These are phyloP conservation scores for Flaveria linearis DNA, from an alignment of 129 eudicot species.

Conservation along the genomic window DNA sequence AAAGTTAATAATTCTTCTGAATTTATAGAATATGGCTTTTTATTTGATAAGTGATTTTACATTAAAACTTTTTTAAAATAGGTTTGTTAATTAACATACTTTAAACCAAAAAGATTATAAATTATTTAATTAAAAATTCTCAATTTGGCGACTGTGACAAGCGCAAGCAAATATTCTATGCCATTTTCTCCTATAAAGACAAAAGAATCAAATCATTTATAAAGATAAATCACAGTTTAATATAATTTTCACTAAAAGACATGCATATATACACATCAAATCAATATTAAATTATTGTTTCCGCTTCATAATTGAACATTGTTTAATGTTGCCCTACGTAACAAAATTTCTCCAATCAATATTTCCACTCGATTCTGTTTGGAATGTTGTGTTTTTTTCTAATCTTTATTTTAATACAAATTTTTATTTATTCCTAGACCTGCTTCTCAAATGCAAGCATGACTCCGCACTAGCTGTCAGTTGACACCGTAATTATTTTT, in stretches of 20 bases:
- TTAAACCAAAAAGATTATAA: background rate
- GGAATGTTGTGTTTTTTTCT: conserved; percentile 5
- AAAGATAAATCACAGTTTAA: conserved; percentile 6
- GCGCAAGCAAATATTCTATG: conserved; percentile 36
- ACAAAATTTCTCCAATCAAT: conserved; percentile 15
- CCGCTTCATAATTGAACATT: conserved; percentile 22
- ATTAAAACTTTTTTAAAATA: background rate
- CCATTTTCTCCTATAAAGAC: conserved; percentile 29
- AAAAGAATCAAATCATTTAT: conserved; percentile 26
- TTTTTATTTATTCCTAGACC: background rate
- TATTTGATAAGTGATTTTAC: background rate
- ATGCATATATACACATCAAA: background rate
- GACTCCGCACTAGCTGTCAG: background rate
- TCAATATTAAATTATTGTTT: conserved; percentile 9
- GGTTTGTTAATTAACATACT: background rate
- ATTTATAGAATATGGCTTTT: no score
- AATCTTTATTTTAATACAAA: background rate
- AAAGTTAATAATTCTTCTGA: no score
- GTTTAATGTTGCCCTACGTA: conserved; percentile 10
- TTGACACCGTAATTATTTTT: no score
- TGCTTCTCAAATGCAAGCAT: conserved; percentile 24
- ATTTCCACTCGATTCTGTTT: background rate
- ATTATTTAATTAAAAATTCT: background rate
- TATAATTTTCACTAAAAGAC: conserved; percentile 13
- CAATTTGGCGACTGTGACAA: conserved; percentile 23